Conservation (phyloP, 306 rosid genomes). For the Rosa rugosa region DNA sequence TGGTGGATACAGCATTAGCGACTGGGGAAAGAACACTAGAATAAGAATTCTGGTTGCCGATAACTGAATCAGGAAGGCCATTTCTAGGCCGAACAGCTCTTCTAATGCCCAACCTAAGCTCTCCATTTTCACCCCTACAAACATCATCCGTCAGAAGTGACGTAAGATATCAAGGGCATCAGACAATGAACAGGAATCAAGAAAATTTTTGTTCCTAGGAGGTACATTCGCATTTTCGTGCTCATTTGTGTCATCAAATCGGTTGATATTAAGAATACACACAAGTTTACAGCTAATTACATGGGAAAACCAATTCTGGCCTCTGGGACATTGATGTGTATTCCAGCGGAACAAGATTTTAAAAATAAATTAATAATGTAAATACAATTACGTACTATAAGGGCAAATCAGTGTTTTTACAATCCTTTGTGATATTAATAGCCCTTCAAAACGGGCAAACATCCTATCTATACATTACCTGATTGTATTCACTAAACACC, state of each 20-base stretch:
- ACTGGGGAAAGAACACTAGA: slow-evolving; percentile 65
- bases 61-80: slow-evolving; percentile 81
- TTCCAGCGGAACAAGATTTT: background rate
- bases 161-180: background rate
- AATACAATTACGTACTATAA: background rate
- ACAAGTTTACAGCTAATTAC: background rate
- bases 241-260: background rate
- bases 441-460: background rate
- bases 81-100: slow-evolving; percentile 85
- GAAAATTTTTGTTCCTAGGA: background rate
- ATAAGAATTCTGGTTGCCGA: slow-evolving; percentile 64
- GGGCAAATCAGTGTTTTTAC: background rate
- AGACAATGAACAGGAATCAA: background rate
- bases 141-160: slow-evolving; percentile 26
- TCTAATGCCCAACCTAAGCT: slow-evolving; percentile 88
- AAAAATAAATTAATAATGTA: background rate
- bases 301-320: background rate
- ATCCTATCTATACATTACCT: background rate
- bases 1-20: slow-evolving; percentile 78
- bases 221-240: background rate
- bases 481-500: background rate
- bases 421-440: background rate
- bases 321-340: background rate
- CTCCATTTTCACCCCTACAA: slow-evolving; percentile 92
- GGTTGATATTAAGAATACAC: background rate